A percentile compares a stretch with the other conserved stretches of the same genome.
Evolutionary conservation across 2,329 filamentous ascomycete species (phyloP).

Genomic region (Cercospora zeina): DNA sequence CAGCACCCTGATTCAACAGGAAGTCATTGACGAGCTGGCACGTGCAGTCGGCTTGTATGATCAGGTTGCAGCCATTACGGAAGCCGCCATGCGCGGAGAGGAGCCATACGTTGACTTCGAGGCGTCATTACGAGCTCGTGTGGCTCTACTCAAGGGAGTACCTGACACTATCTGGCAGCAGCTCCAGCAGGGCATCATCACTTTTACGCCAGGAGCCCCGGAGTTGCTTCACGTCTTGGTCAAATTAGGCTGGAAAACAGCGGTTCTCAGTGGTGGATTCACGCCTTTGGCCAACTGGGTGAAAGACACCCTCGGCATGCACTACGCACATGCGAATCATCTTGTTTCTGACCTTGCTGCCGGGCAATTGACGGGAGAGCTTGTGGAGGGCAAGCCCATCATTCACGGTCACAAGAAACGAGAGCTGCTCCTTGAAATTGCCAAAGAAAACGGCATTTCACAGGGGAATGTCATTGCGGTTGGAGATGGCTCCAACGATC

Average conservation of each 20-base stretch:
- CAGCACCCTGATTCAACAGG: constrained; percentile 92
- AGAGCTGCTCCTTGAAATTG: constrained; percentile 69
- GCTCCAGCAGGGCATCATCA: constrained; percentile 63
- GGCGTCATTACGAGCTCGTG: constrained; percentile 75
- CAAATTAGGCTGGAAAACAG: constrained; percentile 78
- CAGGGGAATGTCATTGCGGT: constrained; percentile 70
- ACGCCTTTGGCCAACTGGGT: constrained; percentile 86
- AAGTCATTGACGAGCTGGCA: constrained; percentile 95
- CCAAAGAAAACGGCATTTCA: constrained; percentile 64
- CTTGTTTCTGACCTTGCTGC: constrained; percentile 62
- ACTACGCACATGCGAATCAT: constrained; percentile 87
- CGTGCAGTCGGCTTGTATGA: constrained; percentile 68
- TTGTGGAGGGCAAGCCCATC: constrained; percentile 67
- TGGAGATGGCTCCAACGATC: constrained; percentile 79
- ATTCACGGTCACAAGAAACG: constrained; percentile 75
- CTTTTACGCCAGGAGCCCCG: constrained; percentile 77
- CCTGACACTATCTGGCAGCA: constrained; percentile 69
- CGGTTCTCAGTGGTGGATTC: constrained; percentile 90
- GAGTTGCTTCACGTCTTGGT: constrained; percentile 74
- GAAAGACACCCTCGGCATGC: constrained; percentile 74
- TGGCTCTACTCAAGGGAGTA: constrained; percentile 77
- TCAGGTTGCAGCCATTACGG: constrained; percentile 83
- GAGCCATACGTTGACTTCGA: constrained; percentile 72
- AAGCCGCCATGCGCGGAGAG: constrained; percentile 92
- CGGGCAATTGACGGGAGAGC: constrained; percentile 66